Base-by-base conservation (phyloP, 208 protist genomes). In the Trypanosoma vivax region DNA sequence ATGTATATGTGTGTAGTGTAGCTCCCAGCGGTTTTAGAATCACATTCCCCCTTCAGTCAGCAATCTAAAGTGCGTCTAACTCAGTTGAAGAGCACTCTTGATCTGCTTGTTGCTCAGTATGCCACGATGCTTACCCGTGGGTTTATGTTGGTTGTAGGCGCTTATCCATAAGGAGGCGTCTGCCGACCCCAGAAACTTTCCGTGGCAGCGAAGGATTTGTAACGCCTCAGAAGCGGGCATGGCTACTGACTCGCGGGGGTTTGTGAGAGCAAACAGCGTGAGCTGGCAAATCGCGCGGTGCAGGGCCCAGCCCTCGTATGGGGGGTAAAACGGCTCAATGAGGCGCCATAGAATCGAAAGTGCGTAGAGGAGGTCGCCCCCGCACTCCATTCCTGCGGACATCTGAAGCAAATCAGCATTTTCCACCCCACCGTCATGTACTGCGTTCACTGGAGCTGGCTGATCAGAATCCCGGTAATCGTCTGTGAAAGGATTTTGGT, bases 281-380 rank as follows among this genome's bases (percentile, higher is more conserved):
- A 79, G 29, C 47, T 83, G 65, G 45, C 76, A 88, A 37, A 88
- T 79, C 10, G 73, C 70, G 16, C 69, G 54, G 49, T 93, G 79
- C 29, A 93, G 53, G 0, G 81, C 71, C 85, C 85, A 93, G 65
- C 83, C 82, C 60, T 93, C 79, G 23, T 79, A 57, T 34, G 57
- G 48, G 2, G 85, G 85, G 51, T 93, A 93, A 59, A 90, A 93
- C 10, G 70, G 49, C 9, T 49, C 43, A 31, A 93, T 83, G 25
- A 85, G 58, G 6, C 65, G 57, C 56, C 73, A 84, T 14, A 90
- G 60, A 18, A 79, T 47, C 14, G 74, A 41, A 0, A 88, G 38
- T 29, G 49, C 50, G 42, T 73, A 72, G 19, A 92, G 68, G 9
- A 54, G 40, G 34, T 88, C 84, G 35, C 69, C 73, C 27, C 79